phyloP scores from a whole-genome alignment of 129 eudicot genomes.

The Ambrosia artemisiifolia region DNA sequence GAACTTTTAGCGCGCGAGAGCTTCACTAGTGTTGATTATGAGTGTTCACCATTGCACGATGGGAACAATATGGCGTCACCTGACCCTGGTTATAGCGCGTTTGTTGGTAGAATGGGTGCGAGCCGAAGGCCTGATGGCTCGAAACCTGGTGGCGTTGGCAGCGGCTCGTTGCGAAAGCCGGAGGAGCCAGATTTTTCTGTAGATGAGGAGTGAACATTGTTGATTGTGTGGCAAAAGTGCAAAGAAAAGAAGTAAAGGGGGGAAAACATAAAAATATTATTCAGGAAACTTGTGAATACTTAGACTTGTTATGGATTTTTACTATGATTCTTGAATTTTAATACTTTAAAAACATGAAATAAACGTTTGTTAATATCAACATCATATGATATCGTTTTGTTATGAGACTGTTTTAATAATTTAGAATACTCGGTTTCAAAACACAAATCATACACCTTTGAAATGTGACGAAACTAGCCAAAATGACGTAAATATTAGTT shows the following conservation, averaged over 20 bases:
- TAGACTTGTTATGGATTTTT: conserved; percentile 27
- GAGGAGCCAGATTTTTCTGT: conserved; percentile 65
- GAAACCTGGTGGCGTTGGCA: conserved; percentile 22
- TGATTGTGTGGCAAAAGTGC: conserved; percentile 12
- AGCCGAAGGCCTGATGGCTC: conserved; percentile 40
- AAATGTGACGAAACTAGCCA: no score
- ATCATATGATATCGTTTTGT: no score
- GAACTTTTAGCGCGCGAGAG: conserved; percentile 50
- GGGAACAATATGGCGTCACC: conserved; percentile 24
- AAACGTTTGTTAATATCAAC: conserved; percentile 8
- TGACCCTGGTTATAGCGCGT: conserved; percentile 42
- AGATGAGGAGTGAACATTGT: conserved; percentile 42
- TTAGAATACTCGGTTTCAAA: no score
- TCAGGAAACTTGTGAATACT: conserved; percentile 32
- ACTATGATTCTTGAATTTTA: conserved; percentile 21
- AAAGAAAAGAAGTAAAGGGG: conserved; percentile 13
- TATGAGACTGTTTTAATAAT: no score
- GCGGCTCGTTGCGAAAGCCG: conserved; percentile 56
- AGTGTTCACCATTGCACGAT: conserved; percentile 14
- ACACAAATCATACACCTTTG: no score
- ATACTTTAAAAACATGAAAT: conserved; percentile 10
- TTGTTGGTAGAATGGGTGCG: conserved; percentile 36
- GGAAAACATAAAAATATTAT: conserved; percentile 13
- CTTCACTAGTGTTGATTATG: conserved; percentile 26
- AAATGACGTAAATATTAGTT: no score